Evolutionary conservation across 345 rosid genomes (phyloP).

Genomic region (Hirschfeldia incana): DNA sequence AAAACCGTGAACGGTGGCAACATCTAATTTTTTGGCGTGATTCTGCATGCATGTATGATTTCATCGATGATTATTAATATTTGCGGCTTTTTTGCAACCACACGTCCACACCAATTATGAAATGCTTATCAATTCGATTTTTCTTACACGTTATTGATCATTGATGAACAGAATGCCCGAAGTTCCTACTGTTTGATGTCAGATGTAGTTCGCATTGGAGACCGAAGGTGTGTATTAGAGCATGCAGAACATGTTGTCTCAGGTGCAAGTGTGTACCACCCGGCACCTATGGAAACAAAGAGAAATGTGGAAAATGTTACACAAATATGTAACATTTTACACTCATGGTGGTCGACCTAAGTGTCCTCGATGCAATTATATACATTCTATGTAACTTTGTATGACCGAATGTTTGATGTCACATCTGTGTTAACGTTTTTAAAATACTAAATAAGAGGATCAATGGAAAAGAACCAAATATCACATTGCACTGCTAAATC

Average conservation of each 20-base stretch:
- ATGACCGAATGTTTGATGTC: background rate
- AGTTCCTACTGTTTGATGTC: background rate
- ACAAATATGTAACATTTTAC: background rate
- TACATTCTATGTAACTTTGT: background rate
- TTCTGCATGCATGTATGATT: too few species aligned
- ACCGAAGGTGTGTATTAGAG: background rate
- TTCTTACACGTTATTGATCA: background rate
- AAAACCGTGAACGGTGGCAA: background rate
- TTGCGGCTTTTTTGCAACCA: too few species aligned
- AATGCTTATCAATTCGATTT: background rate
- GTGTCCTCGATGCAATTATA: background rate
- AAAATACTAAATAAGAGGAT: background rate
- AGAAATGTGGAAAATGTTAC: background rate
- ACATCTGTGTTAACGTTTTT: background rate
- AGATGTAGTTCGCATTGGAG: conserved; percentile 2
- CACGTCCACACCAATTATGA: background rate
- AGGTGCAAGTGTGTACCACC: background rate
- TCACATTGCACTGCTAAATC: background rate
- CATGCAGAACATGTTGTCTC: conserved; percentile 1
- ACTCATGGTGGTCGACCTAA: conserved; percentile 3
- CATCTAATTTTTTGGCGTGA: background rate
- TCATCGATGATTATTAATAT: too few species aligned
- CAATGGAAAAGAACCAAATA: background rate
- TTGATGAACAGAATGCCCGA: background rate
- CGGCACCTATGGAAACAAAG: conserved; percentile 1